Base-by-base conservation (phyloP, 495 filamentous ascomycete species). In the Xylaria bambusicola region DNA sequence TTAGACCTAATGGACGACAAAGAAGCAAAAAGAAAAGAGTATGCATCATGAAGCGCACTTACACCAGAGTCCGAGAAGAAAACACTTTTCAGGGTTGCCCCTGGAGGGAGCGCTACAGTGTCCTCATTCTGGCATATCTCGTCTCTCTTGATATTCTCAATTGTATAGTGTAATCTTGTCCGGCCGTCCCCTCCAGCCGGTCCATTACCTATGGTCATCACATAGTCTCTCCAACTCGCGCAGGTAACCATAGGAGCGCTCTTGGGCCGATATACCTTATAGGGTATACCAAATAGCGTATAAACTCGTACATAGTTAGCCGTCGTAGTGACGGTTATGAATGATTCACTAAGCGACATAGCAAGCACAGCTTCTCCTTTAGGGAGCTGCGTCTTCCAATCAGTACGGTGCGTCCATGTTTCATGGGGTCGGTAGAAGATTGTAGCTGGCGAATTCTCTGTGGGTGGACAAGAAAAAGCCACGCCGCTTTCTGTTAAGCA, bases 401-500 rank as follows among this genome's bases (percentile, higher is more conserved):
- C 95, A 24, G 83, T 86, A 58, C 95, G 79, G 5, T 89, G 81
- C 1, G 92, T 96, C 94, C 94, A 98, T 2, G 91, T 95, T 72
- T 98, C 95, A 67, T 98, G 94, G 0, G 94, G 95, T 10, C 94
- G 86, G 69, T 97, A 98, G 72, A 96, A 95, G n/a, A 98, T 85
- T 29, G 88, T 89, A 0, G 94, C 90, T 24, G 87, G 86, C 29
- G 80, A 80, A 12, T 82, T 81, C 41, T 84, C 83, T 13, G 78
- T 82, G 2, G 92, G 86, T 12, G 83, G 87, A 64, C 89, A 94
- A 1, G 93, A 90, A 70, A 98, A 97, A 0, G 97, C 80, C 0
- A 91, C 82, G 26, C 94, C 94, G 56, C 89, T 84, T 35, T 96
- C 91, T 68, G 92, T 81, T 6, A 81, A 75, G 64, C 93, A 97